Evolutionary conservation across 352 stramenopile genomes (phyloP).

Genomic region (Pythium vanterpoolii): DNA sequence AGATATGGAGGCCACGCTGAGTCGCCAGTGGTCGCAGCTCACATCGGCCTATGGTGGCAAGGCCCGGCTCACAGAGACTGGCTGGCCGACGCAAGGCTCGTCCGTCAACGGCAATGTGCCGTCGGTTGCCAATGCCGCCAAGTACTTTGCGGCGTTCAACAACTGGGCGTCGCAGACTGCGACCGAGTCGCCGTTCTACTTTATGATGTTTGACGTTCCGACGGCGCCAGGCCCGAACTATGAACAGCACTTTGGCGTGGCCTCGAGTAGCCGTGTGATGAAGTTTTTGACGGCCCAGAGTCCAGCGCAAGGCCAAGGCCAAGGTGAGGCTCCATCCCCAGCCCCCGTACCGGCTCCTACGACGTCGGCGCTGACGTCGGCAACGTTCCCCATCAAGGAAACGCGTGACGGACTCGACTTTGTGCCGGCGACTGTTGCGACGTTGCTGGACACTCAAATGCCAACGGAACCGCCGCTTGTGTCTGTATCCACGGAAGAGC

Average conservation of each 20-base stretch:
- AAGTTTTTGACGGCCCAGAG: slow-evolving; percentile 9
- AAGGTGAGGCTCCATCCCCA: no score
- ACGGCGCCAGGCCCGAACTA: slow-evolving; percentile 29
- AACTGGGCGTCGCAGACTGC: slow-evolving; percentile 26
- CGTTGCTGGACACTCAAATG: neutral
- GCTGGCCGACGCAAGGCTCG: slow-evolving; percentile 18
- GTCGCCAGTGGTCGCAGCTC: slow-evolving; percentile 22
- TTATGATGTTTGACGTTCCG: slow-evolving; percentile 64
- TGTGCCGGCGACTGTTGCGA: neutral
- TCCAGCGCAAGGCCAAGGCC: neutral
- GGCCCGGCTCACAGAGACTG: slow-evolving; percentile 30
- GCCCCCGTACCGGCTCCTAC: neutral
- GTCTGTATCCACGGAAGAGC: slow-evolving; percentile 8
- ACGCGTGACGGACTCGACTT: neutral
- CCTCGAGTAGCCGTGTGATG: neutral
- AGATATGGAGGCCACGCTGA: slow-evolving; percentile 23
- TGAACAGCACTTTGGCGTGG: slow-evolving; percentile 57
- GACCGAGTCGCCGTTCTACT: slow-evolving; percentile 39
- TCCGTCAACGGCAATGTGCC: slow-evolving; percentile 31
- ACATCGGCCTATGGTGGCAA: slow-evolving; percentile 22
- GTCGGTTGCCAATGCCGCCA: slow-evolving; percentile 31
- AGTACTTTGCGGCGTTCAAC: slow-evolving; percentile 42
- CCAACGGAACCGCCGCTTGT: slow-evolving; percentile 9
- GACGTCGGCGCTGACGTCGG: neutral
- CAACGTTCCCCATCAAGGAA: neutral